Conservation (phyloP, 2,329 filamentous ascomycete species). For the Colletotrichum sojae region DNA sequence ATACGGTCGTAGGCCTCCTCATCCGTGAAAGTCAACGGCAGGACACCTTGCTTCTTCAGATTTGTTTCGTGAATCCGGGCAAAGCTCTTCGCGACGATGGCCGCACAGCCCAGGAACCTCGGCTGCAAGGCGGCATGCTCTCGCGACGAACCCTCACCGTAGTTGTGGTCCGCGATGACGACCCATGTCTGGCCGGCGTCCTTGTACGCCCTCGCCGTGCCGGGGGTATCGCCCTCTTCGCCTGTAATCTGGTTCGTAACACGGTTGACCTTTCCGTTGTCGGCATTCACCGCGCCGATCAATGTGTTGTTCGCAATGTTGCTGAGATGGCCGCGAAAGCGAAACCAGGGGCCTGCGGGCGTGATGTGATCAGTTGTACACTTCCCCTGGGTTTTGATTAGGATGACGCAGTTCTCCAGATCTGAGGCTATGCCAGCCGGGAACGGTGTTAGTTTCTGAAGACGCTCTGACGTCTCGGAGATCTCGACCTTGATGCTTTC, state of each 20-base stretch:
- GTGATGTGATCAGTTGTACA: constrained; percentile 86
- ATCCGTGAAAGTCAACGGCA: constrained; percentile 71
- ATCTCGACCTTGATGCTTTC: constrained; percentile 73
- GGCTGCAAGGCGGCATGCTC: constrained; percentile 91
- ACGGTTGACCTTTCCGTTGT: constrained; percentile 76
- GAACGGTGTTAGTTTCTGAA: constrained; percentile 80
- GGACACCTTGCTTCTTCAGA: constrained; percentile 82
- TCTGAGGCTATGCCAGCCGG: constrained; percentile 78
- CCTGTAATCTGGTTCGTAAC: constrained; percentile 53
- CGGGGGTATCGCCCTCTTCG: constrained; percentile 77
- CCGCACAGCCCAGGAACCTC: constrained; percentile 84
- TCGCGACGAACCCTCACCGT: constrained; percentile 87
- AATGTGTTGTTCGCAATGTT: constrained; percentile 89
- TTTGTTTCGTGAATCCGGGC: constrained; percentile 95
- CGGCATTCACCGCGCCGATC: constrained; percentile 51
- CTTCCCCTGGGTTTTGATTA: constrained; percentile 84
- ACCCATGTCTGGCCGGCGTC: constrained; percentile 42
- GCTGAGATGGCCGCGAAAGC: constrained; percentile 84
- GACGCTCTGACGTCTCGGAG: constrained; percentile 78
- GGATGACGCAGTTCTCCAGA: constrained; percentile 74
- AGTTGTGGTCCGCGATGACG: constrained; percentile 63
- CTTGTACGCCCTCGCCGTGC: constrained; percentile 84
- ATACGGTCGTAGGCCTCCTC: constrained; percentile 2
- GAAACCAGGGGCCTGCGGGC: constrained; percentile 83
- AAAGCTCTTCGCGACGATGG: constrained; percentile 86